phyloP scores from a whole-genome alignment of 2,329 filamentous ascomycete species.

The Hysterium pulicare region DNA sequence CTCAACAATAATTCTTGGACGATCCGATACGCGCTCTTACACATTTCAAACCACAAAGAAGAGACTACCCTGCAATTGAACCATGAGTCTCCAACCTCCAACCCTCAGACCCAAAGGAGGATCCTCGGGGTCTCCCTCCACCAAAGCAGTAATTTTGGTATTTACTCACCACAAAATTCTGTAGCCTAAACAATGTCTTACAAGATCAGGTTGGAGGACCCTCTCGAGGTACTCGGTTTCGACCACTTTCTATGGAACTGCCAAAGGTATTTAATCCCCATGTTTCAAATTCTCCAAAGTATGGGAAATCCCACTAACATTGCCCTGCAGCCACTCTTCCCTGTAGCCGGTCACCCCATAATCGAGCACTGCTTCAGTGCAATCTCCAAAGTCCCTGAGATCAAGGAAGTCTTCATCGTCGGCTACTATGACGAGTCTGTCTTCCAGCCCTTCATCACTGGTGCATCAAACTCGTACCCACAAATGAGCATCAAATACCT shows the following conservation, averaged over 20 bases:
- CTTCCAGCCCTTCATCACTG: conserved; percentile 97
- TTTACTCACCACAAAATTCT: conserved; percentile 26
- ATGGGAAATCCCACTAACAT: conserved; percentile 11
- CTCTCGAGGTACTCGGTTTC: conserved; percentile 91
- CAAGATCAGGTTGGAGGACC: conserved; percentile 78
- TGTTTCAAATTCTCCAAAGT: conserved; percentile 4
- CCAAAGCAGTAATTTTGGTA: conserved; percentile 95
- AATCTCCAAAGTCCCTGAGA: conserved; percentile 82
- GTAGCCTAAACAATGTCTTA: conserved; percentile 19
- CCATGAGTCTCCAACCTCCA: conserved; percentile 37
- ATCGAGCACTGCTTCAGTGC: conserved; percentile 96
- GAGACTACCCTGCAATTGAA: too few relatives aligned
- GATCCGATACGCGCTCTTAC: neutral
- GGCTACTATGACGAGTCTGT: conserved; percentile 98
- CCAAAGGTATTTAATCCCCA: conserved; percentile 66
- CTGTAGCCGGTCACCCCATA: conserved; percentile 96
- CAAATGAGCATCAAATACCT: conserved; percentile 90
- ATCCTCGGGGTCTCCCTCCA: conserved; percentile 46
- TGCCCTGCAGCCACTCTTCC: conserved; percentile 94
- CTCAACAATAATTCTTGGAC: too few relatives aligned
- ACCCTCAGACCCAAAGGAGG: conserved; percentile 36
- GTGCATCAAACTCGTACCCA: conserved; percentile 78
- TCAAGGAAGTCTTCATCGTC: conserved; percentile 95
- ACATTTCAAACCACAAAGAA: neutral
- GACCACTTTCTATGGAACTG: conserved; percentile 89